A percentile compares a stretch with the other conserved stretches of the same genome.
These are phyloP conservation scores for Stromatinia cepivora DNA, from an alignment of 2,329 filamentous ascomycete genomes.

Conservation along the genomic window DNA sequence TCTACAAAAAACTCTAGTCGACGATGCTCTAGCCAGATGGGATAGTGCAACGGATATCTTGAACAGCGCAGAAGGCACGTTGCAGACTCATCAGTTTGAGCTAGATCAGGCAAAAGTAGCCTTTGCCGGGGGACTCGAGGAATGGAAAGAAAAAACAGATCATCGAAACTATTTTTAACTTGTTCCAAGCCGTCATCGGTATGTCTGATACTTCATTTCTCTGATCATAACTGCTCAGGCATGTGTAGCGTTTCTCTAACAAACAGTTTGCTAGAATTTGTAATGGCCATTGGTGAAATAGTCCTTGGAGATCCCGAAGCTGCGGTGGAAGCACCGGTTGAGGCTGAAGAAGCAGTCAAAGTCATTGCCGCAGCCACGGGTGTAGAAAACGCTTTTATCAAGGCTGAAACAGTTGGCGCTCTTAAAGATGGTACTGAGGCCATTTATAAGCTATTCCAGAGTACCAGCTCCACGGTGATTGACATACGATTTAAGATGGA, in stretches of 20 bases:
- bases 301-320: background rate
- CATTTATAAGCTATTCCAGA: background rate
- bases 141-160: background rate
- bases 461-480: background rate
- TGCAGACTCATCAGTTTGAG: background rate
- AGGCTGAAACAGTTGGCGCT: background rate
- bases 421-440: background rate
- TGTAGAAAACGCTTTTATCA: background rate
- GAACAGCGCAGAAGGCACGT: background rate
- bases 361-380: background rate
- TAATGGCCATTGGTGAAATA: background rate
- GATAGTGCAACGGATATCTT: constrained; percentile 1
- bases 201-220: background rate
- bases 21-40: background rate
- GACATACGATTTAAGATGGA: background rate
- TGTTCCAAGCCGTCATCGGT: background rate
- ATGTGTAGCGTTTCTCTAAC: background rate
- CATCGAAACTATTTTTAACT: background rate
- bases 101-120: background rate
- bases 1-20: background rate
- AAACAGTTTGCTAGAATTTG: background rate
- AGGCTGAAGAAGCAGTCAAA: background rate
- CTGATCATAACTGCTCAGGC: too few relatives aligned
- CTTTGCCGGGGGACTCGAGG: background rate
- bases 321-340: background rate